phyloP scores from a whole-genome alignment of 176 grass and related monocot species.

The Oryza coarctata region DNA sequence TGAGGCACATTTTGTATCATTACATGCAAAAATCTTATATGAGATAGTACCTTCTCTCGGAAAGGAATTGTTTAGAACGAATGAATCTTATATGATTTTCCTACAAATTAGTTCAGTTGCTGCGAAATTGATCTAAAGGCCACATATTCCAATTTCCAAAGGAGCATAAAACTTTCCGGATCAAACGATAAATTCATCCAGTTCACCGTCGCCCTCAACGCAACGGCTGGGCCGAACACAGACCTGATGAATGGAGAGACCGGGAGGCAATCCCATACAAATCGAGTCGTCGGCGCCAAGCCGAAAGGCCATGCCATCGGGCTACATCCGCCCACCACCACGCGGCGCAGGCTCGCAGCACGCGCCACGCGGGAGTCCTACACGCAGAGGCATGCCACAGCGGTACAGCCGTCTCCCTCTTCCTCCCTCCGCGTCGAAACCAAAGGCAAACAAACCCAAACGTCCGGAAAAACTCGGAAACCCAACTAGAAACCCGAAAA shows the following conservation, averaged over 20 bases:
- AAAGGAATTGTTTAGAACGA: no score
- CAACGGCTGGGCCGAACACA: no score
- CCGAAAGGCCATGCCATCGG: no score
- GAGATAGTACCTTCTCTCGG: no score
- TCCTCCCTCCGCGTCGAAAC: neutral
- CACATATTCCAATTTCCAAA: no score
- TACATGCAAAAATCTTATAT: no score
- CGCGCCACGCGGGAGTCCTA: neutral
- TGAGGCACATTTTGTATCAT: no score
- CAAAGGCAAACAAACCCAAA: neutral
- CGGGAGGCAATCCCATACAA: neutral
- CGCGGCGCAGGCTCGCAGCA: neutral
- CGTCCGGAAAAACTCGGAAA: constrained; percentile 18
- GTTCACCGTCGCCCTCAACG: neutral
- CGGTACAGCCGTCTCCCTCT: neutral
- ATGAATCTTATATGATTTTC: no score
- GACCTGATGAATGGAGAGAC: neutral
- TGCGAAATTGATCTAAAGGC: no score
- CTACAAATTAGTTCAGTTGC: no score
- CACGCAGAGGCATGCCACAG: neutral
- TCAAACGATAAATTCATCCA: no score
- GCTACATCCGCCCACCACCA: neutral
- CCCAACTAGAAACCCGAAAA: neutral
- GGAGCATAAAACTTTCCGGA: no score
- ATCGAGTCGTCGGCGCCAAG: neutral